Evolutionary conservation across 1,139 yeast genomes (phyloP), one percentile per base, ranked within the genome.

Genomic region (Candida sp.): DNA sequence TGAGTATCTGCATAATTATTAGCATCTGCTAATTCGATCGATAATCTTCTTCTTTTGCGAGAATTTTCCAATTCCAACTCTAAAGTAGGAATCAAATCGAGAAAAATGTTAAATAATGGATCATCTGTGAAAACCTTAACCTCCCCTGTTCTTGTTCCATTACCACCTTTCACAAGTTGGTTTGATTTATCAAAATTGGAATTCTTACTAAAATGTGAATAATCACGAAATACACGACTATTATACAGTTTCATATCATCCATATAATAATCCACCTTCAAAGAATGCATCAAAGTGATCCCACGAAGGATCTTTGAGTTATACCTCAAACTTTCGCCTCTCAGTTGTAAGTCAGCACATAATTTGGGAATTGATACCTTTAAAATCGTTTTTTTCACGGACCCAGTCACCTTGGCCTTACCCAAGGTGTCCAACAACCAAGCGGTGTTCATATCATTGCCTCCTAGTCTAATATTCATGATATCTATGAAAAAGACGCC

Each of bases 231-330:
- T 12, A 71, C 48, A 38, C 61, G 56, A 4, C 61, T 54, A 40
- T 63, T 62, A 11, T 63, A 49, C 23, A 55, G 48, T 1, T 56
- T 52, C 6, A 65, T 43, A 43, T 75, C 81, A 47, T 61, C 60
- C 40, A 60, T 63, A 44, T 79, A 66, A 49, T 70, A 75, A 4
- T 70, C 70, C 0, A 76, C 68, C 53, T 82, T 78, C 36, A 76
- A 74, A 45, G 68, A 74, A 56, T 78, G 81, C 29, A 79, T 70
- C 35, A 82, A 55, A 0, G 84, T 68, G 2, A 82, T 70, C 0
- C 90, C 90, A 50, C 77, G 74, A 47, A 84, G 58, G 22, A 84
- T 58, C 44, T 65, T 75, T 0, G 87, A 78, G 0, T 75, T 64
- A 23, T 73, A 63, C 32, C 84, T 58, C 23, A 82, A 65, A 2